Evolutionary conservation across 1,139 yeast genomes (phyloP), one percentile per base, ranked within the genome.

Genomic region (Kurtzmaniella natalensis): DNA sequence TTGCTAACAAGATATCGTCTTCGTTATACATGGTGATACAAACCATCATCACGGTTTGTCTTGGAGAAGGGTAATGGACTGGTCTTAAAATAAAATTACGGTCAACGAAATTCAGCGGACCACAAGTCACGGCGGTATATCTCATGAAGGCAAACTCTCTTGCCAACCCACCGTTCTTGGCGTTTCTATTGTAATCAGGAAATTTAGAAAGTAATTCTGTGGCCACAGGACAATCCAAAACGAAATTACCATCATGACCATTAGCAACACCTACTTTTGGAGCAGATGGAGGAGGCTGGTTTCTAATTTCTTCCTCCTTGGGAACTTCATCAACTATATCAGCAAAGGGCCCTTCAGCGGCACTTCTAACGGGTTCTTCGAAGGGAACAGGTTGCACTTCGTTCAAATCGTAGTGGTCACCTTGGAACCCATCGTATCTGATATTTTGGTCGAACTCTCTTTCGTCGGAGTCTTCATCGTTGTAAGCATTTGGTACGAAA

Each of bases 1-100:
- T 53, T 1, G 72, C 75, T 38, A 69, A 57, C 30, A 68, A 53
- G 18, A 69, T 51, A 42, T 69, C 75, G 44, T 69, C 73, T 48
- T 69, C 75, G 43, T 69, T 69, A 45, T 69, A 69, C 75, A 69
- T 69, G 32, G 75, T 69, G 27, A 69, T 49, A 13, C 67, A 73
- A 26, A 69, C 59, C 73, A 69, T 64, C 47, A 69, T 44, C 38
- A 69, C 75, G 1, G 75, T 69, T 39, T 63, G 61, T 43, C 75
- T 54, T 9, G 69, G 68, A 40, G 57, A 57, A 2, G 72, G 72
- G 44, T 68, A 69, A 47, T 68, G 73, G 11, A 65, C 63, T 1
- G 72, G 74, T 39, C 75, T 54, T 39, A 69, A 55, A 34, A 66
- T 64, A 46, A 65, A 69, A 2, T 71, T 72, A 40, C 67, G 71